A percentile compares a stretch with the other conserved stretches of the same genome.
phyloP scores from a whole-genome alignment of 192 early-diverging fungal species.

The Paraglomus brasilianum region DNA sequence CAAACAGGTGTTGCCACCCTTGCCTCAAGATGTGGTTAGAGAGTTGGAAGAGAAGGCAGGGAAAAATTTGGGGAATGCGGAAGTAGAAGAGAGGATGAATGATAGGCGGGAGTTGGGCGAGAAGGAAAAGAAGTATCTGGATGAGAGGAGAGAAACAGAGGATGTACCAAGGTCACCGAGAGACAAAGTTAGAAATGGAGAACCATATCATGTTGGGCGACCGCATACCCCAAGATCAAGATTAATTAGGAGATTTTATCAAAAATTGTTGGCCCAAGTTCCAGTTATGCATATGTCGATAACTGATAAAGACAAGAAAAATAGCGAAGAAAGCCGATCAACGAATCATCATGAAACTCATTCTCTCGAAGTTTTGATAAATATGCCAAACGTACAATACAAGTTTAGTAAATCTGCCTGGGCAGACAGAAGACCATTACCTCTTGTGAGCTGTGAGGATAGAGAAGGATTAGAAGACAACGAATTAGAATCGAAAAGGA shows the following conservation, averaged over 20 bases:
- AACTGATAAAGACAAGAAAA: not conserved
- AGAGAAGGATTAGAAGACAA: slow-evolving; percentile 17
- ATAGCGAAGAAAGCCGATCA: too few relatives aligned
- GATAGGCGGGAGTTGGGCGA: not conserved
- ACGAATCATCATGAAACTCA: too few relatives aligned
- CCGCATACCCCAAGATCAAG: slow-evolving; percentile 21
- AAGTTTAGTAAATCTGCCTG: slow-evolving; percentile 18
- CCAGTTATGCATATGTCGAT: not conserved
- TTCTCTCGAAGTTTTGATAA: too few relatives aligned
- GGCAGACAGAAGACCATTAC: slow-evolving; percentile 10
- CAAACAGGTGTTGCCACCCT: slow-evolving; percentile 15
- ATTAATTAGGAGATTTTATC: slow-evolving; percentile 24
- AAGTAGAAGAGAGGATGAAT: not conserved
- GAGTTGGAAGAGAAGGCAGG: slow-evolving; percentile 20
- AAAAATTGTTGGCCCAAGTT: slow-evolving; percentile 11
- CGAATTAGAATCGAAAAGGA: not conserved
- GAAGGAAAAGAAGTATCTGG: slow-evolving; percentile 7
- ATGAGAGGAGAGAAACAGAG: not conserved
- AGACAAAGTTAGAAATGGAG: not conserved
- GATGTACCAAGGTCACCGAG: slow-evolving; percentile 2
- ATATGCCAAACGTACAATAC: too few relatives aligned
- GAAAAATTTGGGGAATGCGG: not conserved
- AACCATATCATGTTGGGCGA: slow-evolving; percentile 13
- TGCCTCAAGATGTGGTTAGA: not conserved
- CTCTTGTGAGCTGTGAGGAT: slow-evolving; percentile 7